Evolutionary conservation across 1,139 yeast species (phyloP).

Genomic region (Sugiyamaella xylanicola): DNA sequence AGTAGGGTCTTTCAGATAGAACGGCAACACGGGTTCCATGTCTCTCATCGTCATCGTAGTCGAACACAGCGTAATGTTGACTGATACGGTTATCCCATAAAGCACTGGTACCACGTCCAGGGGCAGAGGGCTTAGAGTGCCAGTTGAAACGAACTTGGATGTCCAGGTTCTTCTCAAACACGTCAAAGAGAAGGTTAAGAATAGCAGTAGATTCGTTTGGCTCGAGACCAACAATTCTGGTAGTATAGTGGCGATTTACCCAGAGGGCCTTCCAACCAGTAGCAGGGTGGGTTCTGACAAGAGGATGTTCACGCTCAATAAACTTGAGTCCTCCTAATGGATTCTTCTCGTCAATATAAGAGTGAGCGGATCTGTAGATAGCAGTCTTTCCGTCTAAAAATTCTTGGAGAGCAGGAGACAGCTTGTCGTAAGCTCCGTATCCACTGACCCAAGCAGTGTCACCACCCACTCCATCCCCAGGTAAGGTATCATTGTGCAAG

Average conservation of each 20-base stretch:
- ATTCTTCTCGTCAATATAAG: conserved; percentile 34
- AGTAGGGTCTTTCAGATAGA: conserved; percentile 51
- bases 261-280: conserved; percentile 61
- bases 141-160: conserved; percentile 60
- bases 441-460: conserved; percentile 70
- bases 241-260: conserved; percentile 62
- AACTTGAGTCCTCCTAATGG: conserved; percentile 16
- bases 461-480: conserved; percentile 58
- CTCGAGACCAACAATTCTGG: conserved; percentile 66
- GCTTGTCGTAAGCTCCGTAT: conserved; percentile 64
- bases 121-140: conserved; percentile 43
- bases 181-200: conserved; percentile 52
- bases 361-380: conserved; percentile 46
- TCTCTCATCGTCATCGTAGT: conserved; percentile 44
- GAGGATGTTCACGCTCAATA: conserved; percentile 52
- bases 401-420: conserved; percentile 61
- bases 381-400: conserved; percentile 61
- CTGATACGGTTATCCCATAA: conserved; percentile 75
- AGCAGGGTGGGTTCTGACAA: conserved; percentile 70
- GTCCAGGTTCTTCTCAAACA: conserved; percentile 32
- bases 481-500: conserved; percentile 61
- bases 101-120: conserved; percentile 54
- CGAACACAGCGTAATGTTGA: conserved; percentile 56
- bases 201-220: conserved; percentile 62
- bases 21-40: conserved; percentile 72